These are phyloP conservation scores for Carex myosuroides DNA, from an alignment of 176 grass and related monocot species.

Conservation along the genomic window DNA sequence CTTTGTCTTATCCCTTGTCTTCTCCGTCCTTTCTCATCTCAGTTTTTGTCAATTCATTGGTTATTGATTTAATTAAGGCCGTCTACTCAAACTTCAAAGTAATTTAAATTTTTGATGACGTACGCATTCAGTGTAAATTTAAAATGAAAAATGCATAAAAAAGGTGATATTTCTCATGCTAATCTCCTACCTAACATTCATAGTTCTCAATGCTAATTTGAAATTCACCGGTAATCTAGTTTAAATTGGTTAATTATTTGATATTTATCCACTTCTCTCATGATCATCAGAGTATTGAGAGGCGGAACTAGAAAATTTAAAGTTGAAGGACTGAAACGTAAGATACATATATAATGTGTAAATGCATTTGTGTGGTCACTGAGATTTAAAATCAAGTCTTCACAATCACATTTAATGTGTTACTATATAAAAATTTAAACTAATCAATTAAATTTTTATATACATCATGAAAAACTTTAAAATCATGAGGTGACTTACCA, in stretches of 20 bases:
- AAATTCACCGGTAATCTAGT: not conserved
- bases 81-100: not conserved
- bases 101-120: not conserved
- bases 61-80: constrained; percentile 5
- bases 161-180: not conserved
- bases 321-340: no score
- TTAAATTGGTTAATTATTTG: not conserved
- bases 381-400: no score
- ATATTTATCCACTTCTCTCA: not conserved
- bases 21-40: not conserved
- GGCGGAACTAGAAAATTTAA: no score
- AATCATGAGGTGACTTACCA: no score
- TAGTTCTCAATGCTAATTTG: not conserved
- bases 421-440: no score
- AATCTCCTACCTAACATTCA: not conserved
- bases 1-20: constrained; percentile 23
- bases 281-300: not conserved
- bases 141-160: not conserved
- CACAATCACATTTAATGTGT: no score
- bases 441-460: no score
- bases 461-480: no score
- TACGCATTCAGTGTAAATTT: not conserved
- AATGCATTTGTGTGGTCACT: no score
- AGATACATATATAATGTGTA: no score
- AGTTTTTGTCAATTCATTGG: not conserved